Evolutionary conservation across 352 stramenopile genomes (phyloP).

Genomic region (Pythium rhizo-oryzae): DNA sequence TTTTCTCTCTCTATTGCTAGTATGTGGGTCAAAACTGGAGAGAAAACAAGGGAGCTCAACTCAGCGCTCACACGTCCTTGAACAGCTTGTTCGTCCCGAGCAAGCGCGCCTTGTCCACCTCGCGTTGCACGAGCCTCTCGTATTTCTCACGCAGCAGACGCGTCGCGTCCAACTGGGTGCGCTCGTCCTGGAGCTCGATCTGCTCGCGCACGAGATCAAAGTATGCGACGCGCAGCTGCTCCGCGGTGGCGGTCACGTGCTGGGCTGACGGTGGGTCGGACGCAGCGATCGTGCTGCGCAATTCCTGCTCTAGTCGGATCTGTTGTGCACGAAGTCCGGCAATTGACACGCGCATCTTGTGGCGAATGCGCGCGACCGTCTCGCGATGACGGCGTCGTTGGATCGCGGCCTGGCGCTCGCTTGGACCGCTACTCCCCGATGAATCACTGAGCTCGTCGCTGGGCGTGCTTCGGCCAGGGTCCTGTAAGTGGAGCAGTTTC

Average conservation of each 20-base stretch:
- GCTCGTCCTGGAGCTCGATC: background rate
- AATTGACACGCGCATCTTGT: background rate
- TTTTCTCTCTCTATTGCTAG: no score
- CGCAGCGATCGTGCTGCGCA: background rate
- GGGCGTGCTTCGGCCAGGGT: background rate
- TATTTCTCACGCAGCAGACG: background rate
- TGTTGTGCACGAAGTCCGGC: background rate
- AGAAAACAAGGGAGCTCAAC: no score
- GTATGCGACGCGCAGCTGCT: background rate
- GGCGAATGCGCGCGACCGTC: background rate
- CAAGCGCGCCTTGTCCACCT: background rate
- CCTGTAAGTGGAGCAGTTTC: background rate
- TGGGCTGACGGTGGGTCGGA: background rate
- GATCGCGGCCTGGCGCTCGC: background rate
- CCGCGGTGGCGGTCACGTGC: background rate
- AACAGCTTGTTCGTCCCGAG: background rate
- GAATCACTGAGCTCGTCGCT: background rate
- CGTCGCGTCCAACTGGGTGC: background rate
- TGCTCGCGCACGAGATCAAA: background rate
- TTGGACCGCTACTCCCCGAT: background rate
- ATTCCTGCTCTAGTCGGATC: background rate
- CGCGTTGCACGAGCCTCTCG: background rate
- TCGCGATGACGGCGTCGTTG: background rate
- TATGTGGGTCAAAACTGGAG: no score
- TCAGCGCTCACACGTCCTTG: no score